Conservation (phyloP, 2,329 filamentous ascomycete genomes). For the Aspergillus viridinutans region DNA sequence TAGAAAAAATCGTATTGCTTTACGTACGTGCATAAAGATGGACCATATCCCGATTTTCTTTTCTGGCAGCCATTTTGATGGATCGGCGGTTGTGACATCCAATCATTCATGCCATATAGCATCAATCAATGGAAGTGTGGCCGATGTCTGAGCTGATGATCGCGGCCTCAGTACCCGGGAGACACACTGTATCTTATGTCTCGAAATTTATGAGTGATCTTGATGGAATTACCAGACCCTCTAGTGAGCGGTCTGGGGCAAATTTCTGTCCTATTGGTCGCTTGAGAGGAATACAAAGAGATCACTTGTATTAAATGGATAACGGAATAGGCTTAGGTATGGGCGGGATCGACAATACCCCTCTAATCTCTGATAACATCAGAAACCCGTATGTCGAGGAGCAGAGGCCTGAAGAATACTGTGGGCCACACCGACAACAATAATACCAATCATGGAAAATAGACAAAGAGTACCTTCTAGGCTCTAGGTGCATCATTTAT, state of each 20-base stretch:
- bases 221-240: neutral
- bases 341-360: neutral
- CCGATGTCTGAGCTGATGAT: neutral
- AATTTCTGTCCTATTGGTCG: neutral
- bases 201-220: neutral
- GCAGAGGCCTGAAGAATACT: neutral
- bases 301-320: neutral
- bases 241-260: neutral
- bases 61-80: neutral
- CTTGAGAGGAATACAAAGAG: neutral
- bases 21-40: constrained; percentile 13
- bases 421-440: no score
- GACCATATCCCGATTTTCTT: constrained; percentile 1
- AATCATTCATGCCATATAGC: neutral
- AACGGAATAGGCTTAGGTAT: neutral
- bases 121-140: neutral
- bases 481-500: neutral
- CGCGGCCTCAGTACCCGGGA: neutral
- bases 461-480: no score
- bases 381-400: neutral
- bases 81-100: neutral
- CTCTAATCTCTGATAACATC: neutral
- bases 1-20: constrained; percentile 3
- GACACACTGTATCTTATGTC: neutral
- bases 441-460: no score